phyloP scores from a whole-genome alignment of 805 yeast species.

The Osmozyma mogii region DNA sequence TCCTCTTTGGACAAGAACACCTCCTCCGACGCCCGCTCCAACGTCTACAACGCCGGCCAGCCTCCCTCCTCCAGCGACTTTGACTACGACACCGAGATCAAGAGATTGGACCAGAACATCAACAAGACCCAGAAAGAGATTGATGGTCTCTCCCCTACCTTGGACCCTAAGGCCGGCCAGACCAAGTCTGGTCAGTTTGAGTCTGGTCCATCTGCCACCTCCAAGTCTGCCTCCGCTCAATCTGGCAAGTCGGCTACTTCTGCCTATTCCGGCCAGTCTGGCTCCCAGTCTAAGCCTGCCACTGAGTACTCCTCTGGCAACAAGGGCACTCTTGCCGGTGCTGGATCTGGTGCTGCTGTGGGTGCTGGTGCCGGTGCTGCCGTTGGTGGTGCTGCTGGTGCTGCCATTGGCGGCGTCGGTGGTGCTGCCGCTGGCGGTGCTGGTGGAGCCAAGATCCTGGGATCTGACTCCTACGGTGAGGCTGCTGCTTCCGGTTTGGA shows the following conservation, averaged over 20 bases:
- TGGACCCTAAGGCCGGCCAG: too few species aligned
- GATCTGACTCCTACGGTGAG: too few species aligned
- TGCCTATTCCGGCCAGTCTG: too few species aligned
- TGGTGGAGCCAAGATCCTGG: neutral
- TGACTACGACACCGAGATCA: slow-evolving; percentile 17
- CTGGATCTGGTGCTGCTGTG: slow-evolving; percentile 1
- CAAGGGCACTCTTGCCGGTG: neutral
- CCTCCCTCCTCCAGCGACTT: slow-evolving; percentile 11
- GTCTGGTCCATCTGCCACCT: too few species aligned
- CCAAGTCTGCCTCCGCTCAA: too few species aligned
- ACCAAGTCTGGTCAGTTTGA: too few species aligned
- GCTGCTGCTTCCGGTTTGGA: slow-evolving; percentile 3
- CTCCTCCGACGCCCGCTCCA: neutral
- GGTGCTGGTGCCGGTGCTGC: slow-evolving; percentile 3
- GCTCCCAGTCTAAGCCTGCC: too few species aligned
- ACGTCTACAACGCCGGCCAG: slow-evolving; percentile 4
- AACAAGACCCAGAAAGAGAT: slow-evolving; percentile 19
- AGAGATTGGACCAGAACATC: slow-evolving; percentile 18
- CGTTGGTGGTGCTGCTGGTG: slow-evolving; percentile 9
- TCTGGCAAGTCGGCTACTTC: too few species aligned
- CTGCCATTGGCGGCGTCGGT: slow-evolving; percentile 7
- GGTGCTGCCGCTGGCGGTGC: slow-evolving; percentile 3
- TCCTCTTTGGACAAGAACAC: neutral
- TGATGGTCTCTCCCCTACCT: too few species aligned
- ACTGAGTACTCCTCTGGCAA: too few species aligned